Conservation (phyloP, 345 rosid species). For the Iberis pinnata region DNA sequence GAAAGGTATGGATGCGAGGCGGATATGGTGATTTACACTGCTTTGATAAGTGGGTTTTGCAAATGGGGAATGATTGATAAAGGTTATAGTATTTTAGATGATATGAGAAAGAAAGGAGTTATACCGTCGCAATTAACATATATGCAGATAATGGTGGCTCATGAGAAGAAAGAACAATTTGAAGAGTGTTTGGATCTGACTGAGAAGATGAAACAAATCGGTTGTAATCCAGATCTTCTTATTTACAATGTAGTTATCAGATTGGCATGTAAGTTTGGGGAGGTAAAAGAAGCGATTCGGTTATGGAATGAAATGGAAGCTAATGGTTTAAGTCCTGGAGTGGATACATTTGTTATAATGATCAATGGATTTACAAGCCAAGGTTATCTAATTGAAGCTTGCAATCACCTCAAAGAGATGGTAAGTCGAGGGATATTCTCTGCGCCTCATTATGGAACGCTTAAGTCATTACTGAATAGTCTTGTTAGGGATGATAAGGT, state of each 20-base stretch:
- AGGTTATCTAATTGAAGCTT: conserved; percentile 58
- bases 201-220: conserved; percentile 48
- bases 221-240: conserved; percentile 55
- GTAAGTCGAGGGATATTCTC: conserved; percentile 65
- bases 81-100: conserved; percentile 55
- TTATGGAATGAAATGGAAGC: conserved; percentile 83
- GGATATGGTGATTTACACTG: conserved; percentile 63
- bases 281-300: conserved; percentile 52
- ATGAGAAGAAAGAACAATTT: conserved; percentile 75
- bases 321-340: conserved; percentile 62
- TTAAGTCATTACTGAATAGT: conserved; percentile 63
- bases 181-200: conserved; percentile 73
- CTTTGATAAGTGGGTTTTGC: conserved; percentile 81
- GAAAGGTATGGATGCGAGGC: conserved; percentile 63
- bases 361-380: conserved; percentile 71
- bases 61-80: conserved; percentile 63
- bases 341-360: conserved; percentile 65
- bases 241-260: conserved; percentile 66
- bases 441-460: conserved; percentile 67
- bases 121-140: conserved; percentile 54
- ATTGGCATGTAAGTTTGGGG: conserved; percentile 73
- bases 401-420: conserved; percentile 79
- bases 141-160: conserved; percentile 81
- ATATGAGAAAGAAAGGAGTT: conserved; percentile 52
- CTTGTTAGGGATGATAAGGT: conserved; percentile 69